Base-by-base conservation (phyloP, 2,329 filamentous ascomycete genomes). In the Trichoderma koningii region DNA sequence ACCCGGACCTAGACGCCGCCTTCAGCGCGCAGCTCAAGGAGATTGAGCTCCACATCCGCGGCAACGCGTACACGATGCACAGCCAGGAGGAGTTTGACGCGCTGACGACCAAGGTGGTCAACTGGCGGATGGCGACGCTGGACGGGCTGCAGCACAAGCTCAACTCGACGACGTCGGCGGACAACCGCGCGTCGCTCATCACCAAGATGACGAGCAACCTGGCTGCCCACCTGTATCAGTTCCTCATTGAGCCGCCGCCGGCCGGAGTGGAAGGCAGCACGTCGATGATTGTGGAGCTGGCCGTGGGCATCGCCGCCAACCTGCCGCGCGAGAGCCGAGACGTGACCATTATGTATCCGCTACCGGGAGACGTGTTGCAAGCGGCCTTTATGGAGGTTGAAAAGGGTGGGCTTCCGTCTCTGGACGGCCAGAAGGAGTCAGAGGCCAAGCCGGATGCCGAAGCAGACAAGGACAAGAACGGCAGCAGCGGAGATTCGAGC, bases 81-180 rank as follows among this genome's bases (percentile, higher is more conserved):
- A 93, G 89, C 64, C 87, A 91, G 63, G 94, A 97, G 73, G 94
- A 98, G 74, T 91, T 90, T 70, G 93, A 98, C 61, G 93, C 93
- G 1, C 84, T 96, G 64, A 91, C 91, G 23, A 87, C 89, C 52
- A 96, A 96, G 77, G 87, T 98, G 51, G 88, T 96, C 66, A 92
- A 90, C 73, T 99, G 95, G 95, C 88, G 95, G 66, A 87, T 98
- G 78, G 89, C 94, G 3, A 99, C 95, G 3, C 82, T 98, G 17
- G 95, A 99, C 73, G 95, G 94, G n/a, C 82, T 99, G 19, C 85
- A 89, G 68, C 87, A 90, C 60, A 76, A 85, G 42, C 82, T 98
- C 19, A 83, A 85, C 64, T 87, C 89, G 4, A 80, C 86, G 0
- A 83, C 89, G 63, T 89, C 87, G 51, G 82, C 82, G 14, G 85